A percentile compares a stretch with the other conserved stretches of the same genome.
phyloP scores from a whole-genome alignment of 257 asterid species.

The Datura wrightii region DNA sequence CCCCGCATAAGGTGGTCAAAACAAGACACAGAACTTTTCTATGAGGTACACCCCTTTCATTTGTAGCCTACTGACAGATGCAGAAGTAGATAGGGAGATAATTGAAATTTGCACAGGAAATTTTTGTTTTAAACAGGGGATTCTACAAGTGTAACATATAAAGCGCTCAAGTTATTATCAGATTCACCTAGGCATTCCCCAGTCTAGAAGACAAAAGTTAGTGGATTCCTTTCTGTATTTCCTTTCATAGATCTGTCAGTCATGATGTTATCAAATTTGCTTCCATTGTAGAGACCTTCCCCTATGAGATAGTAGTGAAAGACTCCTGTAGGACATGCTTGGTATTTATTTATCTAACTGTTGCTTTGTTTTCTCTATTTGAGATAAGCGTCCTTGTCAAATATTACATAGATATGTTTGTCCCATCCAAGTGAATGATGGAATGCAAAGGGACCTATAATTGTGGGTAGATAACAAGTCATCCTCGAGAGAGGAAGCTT shows the following conservation, averaged over 20 bases:
- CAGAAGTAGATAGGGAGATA: not conserved
- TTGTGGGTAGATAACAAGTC: too few species aligned
- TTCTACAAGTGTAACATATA: constrained; percentile 9
- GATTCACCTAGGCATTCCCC: constrained; percentile 13
- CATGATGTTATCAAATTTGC: not conserved
- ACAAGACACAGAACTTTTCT: constrained; percentile 86
- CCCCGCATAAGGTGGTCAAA: constrained; percentile 77
- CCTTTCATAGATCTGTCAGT: not conserved
- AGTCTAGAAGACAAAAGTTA: not conserved
- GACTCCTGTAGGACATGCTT: not conserved
- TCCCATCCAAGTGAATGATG: not conserved
- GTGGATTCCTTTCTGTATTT: not conserved
- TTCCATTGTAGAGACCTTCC: not conserved
- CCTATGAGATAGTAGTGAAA: constrained; percentile 19
- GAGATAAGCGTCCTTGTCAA: not conserved
- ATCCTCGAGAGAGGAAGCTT: too few species aligned
- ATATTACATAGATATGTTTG: not conserved
- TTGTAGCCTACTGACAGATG: not conserved
- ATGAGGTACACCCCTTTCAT: constrained; percentile 59
- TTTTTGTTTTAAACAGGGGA: not conserved
- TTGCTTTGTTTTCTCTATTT: constrained; percentile 15
- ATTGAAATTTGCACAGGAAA: not conserved
- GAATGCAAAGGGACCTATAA: not conserved
- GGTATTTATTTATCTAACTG: not conserved
- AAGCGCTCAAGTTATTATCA: not conserved